phyloP scores from a whole-genome alignment of 2,329 filamentous ascomycete species.

The Chaetothyriales sp. region DNA sequence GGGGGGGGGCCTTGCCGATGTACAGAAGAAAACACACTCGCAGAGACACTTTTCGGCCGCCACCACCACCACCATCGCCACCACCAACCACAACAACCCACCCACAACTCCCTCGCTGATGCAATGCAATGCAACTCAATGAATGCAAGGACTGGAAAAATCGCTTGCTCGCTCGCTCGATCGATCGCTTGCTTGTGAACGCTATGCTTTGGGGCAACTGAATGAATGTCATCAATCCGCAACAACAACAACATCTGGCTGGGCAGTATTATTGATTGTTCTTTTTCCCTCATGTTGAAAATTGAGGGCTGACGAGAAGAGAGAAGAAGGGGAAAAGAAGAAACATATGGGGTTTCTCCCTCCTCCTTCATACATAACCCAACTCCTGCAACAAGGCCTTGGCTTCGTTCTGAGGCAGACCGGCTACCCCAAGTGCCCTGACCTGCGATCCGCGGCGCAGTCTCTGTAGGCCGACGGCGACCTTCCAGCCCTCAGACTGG shows the following conservation, averaged over 20 bases:
- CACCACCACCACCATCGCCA: too few species aligned
- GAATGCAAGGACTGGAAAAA: too few species aligned
- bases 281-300: too few species aligned
- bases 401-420: constrained; percentile 33
- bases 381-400: constrained; percentile 26
- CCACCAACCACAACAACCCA: too few species aligned
- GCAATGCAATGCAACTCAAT: too few species aligned
- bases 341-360: not conserved
- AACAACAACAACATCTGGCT: not conserved
- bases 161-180: not conserved
- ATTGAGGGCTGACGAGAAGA: too few species aligned
- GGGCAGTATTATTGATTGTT: too few species aligned
- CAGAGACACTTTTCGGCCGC: too few species aligned
- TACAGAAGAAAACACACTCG: too few species aligned
- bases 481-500: constrained; percentile 47
- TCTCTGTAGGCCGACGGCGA: constrained; percentile 42
- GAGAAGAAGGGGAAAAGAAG: too few species aligned
- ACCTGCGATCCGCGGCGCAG: constrained; percentile 42
- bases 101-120: constrained; percentile 12
- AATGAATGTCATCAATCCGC: not conserved
- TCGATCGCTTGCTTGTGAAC: not conserved
- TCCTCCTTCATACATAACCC: constrained; percentile 22
- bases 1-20: too few species aligned
- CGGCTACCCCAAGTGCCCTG: constrained; percentile 37
- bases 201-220: not conserved